Evolutionary conservation across 345 rosid species (phyloP).

Genomic region (Salix viminalis): DNA sequence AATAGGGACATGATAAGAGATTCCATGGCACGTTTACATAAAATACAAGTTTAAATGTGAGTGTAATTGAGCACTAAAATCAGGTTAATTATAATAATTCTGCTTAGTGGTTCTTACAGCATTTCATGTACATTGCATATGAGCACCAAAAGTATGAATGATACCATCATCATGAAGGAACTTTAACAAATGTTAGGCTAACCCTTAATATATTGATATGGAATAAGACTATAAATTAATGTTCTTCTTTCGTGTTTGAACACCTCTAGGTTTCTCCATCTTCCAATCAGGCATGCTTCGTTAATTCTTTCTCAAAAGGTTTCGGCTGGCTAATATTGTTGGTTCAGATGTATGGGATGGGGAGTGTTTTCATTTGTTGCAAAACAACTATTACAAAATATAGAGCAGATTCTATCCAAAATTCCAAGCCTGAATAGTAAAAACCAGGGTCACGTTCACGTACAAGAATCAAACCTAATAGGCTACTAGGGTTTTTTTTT

Average conservation of each 20-base stretch:
- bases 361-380: background rate
- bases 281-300: background rate
- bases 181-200: background rate
- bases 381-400: background rate
- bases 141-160: slow-evolving; percentile 5
- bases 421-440: background rate
- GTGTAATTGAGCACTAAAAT: slow-evolving; percentile 6
- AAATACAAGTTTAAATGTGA: background rate
- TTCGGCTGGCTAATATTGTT: background rate
- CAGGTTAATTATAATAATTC: background rate
- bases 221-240: background rate
- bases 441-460: background rate
- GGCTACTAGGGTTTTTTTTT: too few species aligned
- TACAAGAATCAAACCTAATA: too few species aligned
- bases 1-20: slow-evolving; percentile 3
- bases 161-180: slow-evolving; percentile 8
- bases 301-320: background rate
- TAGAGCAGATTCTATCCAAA: background rate
- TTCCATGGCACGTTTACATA: background rate
- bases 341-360: background rate
- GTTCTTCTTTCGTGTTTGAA: background rate
- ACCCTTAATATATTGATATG: background rate
- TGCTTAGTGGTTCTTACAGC: background rate
- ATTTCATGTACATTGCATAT: slow-evolving; percentile 1
- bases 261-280: background rate